Evolutionary conservation across 1,284 basidiomycete genomes (phyloP).

Genomic region (Ganoderma sinense): DNA sequence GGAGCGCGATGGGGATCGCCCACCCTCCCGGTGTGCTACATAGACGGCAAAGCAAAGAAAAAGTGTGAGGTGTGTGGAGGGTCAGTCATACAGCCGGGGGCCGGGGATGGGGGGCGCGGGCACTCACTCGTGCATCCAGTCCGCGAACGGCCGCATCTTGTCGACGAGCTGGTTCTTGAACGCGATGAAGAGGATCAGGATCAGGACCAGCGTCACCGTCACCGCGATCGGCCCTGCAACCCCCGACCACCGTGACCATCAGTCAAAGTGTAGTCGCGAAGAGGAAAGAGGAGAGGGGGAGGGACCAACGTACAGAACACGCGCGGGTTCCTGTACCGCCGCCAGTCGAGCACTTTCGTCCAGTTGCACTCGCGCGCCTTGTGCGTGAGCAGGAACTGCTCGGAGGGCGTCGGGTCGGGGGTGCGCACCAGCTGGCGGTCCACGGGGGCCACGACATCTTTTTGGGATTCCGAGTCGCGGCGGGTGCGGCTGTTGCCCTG

Average conservation of each 20-base stretch:
- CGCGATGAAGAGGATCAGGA: conserved; percentile 50
- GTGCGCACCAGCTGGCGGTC: conserved; percentile 40
- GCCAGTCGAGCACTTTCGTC: conserved; percentile 3
- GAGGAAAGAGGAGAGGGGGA: too few relatives aligned
- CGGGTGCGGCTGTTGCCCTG: not conserved
- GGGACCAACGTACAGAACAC: conserved; percentile 13
- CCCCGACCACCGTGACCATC: not conserved
- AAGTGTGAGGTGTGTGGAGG: not conserved
- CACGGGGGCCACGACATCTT: conserved; percentile 8
- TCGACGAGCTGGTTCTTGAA: conserved; percentile 65
- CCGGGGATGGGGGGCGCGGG: too few relatives aligned
- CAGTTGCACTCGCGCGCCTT: conserved; percentile 22
- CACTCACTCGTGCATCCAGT: conserved; percentile 55
- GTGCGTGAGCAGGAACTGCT: conserved; percentile 14
- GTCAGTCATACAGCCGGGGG: not conserved
- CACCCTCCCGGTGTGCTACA: conserved; percentile 60
- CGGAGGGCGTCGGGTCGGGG: conserved; percentile 46
- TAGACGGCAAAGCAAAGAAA: not conserved
- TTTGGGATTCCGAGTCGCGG: conserved; percentile 8
- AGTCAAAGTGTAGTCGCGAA: not conserved
- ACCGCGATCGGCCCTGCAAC: not conserved
- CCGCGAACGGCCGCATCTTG: conserved; percentile 57
- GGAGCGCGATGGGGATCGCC: conserved; percentile 82
- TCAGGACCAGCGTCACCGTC: conserved; percentile 32
- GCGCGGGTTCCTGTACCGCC: conserved; percentile 13